A percentile compares a stretch with the other conserved stretches of the same genome.
Evolutionary conservation across 306 rosid genomes (phyloP).

Genomic region (Vigna mungo): DNA sequence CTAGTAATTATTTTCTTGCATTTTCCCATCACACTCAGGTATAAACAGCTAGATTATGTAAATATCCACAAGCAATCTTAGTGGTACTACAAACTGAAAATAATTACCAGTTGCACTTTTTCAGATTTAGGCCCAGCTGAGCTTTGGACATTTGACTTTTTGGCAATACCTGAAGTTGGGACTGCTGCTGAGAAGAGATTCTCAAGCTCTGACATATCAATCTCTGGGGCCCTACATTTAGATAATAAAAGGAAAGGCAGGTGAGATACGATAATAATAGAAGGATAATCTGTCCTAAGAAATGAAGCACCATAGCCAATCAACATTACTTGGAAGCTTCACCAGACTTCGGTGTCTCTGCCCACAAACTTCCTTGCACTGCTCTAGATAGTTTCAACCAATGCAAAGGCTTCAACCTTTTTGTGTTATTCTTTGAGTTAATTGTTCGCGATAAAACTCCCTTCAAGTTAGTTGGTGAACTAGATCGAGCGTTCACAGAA

Average conservation of each 20-base stretch:
- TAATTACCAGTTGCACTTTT: conserved; percentile 87
- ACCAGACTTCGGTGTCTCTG: conserved; percentile 80
- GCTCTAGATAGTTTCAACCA: conserved; percentile 92
- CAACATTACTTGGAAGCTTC: conserved; percentile 77
- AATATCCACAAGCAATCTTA: conserved; percentile 15
- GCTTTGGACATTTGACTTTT: conserved; percentile 57
- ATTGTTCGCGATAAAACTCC: conserved; percentile 60
- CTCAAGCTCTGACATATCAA: conserved; percentile 96
- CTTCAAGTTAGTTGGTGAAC: conserved; percentile 50
- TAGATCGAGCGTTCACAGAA: conserved; percentile 38
- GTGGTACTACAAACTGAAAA: conserved; percentile 32
- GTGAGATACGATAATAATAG: conserved; percentile 36
- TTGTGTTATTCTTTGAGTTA: conserved; percentile 57
- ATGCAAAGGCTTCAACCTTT: conserved; percentile 91
- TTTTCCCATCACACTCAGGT: conserved; percentile 31
- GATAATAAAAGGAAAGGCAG: conserved; percentile 36
- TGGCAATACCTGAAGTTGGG: conserved; percentile 57
- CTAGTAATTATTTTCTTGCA: background rate
- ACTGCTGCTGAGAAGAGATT: conserved; percentile 80
- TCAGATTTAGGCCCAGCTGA: conserved; percentile 74
- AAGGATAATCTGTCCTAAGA: conserved; percentile 39
- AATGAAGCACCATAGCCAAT: conserved; percentile 36
- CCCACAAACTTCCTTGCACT: conserved; percentile 94
- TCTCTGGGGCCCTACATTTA: conserved; percentile 84
- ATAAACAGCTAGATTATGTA: conserved; percentile 33